These are phyloP conservation scores for Myxozyma sirexii DNA, from an alignment of 805 yeast species.

Conservation along the genomic window DNA sequence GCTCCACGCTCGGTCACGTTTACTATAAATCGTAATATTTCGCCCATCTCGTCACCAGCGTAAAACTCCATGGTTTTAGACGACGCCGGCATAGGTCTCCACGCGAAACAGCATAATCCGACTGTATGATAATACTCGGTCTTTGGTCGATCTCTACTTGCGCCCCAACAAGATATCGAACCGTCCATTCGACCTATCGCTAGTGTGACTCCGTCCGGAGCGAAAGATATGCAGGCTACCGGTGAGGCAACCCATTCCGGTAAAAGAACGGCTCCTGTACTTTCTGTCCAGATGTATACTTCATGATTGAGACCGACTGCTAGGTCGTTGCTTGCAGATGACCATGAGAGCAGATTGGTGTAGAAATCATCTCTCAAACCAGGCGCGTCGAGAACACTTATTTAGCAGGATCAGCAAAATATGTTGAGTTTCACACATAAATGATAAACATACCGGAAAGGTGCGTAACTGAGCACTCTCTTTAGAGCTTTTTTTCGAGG, in stretches of 20 bases:
- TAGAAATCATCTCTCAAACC: slow-evolving; percentile 76
- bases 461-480: slow-evolving; percentile 21
- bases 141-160: slow-evolving; percentile 4
- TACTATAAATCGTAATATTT: slow-evolving; percentile 24
- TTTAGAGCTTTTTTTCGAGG: slow-evolving; percentile 3
- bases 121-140: slow-evolving; percentile 31
- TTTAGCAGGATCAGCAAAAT: no score
- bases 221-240: slow-evolving; percentile 52
- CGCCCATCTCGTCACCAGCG: slow-evolving; percentile 38
- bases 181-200: slow-evolving; percentile 66
- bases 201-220: slow-evolving; percentile 52
- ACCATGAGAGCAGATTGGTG: slow-evolving; percentile 76
- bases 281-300: slow-evolving; percentile 66
- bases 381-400: slow-evolving; percentile 65
- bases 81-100: slow-evolving; percentile 29
- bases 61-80: slow-evolving; percentile 21
- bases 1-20: not conserved
- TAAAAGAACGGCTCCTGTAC: slow-evolving; percentile 51
- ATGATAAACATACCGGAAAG: slow-evolving; percentile 15
- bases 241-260: slow-evolving; percentile 44
- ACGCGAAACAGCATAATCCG: slow-evolving; percentile 35
- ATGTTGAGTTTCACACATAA: no score
- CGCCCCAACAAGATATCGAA: slow-evolving; percentile 49
- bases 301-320: slow-evolving; percentile 67
- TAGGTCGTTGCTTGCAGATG: slow-evolving; percentile 51